phyloP scores from a whole-genome alignment of 2,329 filamentous ascomycete genomes.

The Arachnopeziza araneosa region DNA sequence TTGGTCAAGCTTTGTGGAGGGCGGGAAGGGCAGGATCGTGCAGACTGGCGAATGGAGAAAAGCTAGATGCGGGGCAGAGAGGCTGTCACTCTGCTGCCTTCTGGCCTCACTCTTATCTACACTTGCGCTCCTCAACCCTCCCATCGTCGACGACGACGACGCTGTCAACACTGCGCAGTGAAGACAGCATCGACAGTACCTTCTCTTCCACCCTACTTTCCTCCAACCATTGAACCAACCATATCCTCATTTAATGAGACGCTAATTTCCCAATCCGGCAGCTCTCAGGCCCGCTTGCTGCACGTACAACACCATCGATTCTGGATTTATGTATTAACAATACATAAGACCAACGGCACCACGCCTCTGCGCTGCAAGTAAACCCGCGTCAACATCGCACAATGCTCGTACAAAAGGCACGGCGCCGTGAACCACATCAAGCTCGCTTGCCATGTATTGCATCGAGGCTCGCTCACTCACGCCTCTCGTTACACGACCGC shows the following conservation, averaged over 20 bases:
- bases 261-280: not conserved
- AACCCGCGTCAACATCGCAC: not conserved
- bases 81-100: too few relatives aligned
- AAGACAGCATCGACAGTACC: not conserved
- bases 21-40: constrained; percentile 3
- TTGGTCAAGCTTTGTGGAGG: constrained; percentile 15
- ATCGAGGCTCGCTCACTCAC: too few relatives aligned
- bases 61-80: not conserved
- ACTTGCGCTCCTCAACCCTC: not conserved
- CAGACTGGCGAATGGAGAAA: constrained; percentile 4
- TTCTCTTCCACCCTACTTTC: not conserved
- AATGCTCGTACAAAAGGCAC: not conserved
- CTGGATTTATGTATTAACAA: not conserved
- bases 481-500: too few relatives aligned
- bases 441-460: too few relatives aligned
- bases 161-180: not conserved
- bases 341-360: not conserved
- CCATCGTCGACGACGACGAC: too few relatives aligned
- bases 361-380: not conserved
- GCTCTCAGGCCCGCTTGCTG: not conserved
- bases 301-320: not conserved
- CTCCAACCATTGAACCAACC: not conserved
- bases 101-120: too few relatives aligned
- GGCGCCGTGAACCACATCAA: not conserved
- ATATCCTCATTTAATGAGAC: not conserved